Evolutionary conservation across 441 rosid genomes (phyloP), one percentile per base, ranked within the genome.

Genomic region (Mallotus japonicus): DNA sequence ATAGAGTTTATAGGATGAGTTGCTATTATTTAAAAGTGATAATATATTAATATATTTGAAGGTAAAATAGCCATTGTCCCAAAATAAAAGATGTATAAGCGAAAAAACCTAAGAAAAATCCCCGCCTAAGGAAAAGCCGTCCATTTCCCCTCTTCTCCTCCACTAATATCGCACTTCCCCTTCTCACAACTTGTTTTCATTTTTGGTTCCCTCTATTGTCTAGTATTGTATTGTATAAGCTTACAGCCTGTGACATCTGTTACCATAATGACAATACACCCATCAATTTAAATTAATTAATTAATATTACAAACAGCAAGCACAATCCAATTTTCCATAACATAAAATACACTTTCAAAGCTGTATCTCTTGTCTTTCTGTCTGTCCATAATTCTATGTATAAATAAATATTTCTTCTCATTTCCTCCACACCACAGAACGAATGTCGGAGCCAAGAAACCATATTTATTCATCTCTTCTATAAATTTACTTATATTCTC

Each of bases 161-260:
- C 47, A 28, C 34, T 28, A 57, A 15, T 24, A 13, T 67, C 20
- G 28, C 66, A 14, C 42, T 63, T 54, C 69, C 46, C 34, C 59
- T 69, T 57, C 71, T 44, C 47, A 44, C 8, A 44, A 7, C 47
- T 44, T 44, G 10, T 7, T 11, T 44, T 9, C 7, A 19, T 14
- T 16, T 15, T 11, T 40, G 0, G 4, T 34, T 34, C 40, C 40
- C 40, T 3, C 40, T 34, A 34, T 34, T 24, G 28, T 24, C 1
- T 34, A 1, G 40, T 34, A 34, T 34, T 15, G 4, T 58, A 24
- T 59, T 22, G 2, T 37, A 22, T 11, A 44, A 46, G 22, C 47
- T 19, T 57, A 77, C 80, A 75, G 82, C 78, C 63, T 75, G 79
- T 75, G 70, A 78, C 81, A 69, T 70, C 79, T 72, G 59, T 72